Percentiles rank a stretch among this genome's conserved stretches.
Evolutionary conservation across 768 basidiomycete genomes (phyloP).

Genomic region (Chiua virens): DNA sequence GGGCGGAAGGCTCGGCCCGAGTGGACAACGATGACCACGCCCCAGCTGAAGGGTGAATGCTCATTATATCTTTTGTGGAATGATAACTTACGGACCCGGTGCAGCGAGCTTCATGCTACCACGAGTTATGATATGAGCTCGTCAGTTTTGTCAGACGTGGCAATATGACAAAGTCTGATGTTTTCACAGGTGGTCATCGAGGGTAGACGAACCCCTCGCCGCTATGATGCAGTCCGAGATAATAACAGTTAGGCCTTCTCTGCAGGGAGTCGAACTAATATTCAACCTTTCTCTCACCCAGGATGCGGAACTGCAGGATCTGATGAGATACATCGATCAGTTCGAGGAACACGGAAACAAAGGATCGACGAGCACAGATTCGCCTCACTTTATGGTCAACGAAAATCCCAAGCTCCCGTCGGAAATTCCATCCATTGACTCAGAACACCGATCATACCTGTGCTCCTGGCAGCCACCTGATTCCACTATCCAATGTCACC

Average conservation of each 20-base stretch:
- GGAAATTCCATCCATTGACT: not conserved
- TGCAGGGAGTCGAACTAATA: not conserved
- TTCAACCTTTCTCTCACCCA: not conserved
- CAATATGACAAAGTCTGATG: not conserved
- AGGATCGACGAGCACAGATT: not conserved
- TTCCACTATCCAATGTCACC: not conserved
- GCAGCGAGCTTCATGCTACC: not conserved
- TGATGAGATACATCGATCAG: not conserved
- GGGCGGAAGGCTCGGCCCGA: not conserved
- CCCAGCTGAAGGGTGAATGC: not conserved
- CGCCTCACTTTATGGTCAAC: not conserved
- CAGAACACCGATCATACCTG: not conserved
- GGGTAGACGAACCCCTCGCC: not conserved
- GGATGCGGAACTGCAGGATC: not conserved
- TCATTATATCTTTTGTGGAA: not conserved
- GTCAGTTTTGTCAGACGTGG: not conserved
- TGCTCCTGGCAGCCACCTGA: conserved; percentile 15
- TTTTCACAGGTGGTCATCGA: conserved; percentile 1
- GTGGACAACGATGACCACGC: not conserved
- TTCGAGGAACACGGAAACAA: not conserved
- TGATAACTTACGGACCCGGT: not conserved
- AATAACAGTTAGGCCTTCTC: not conserved
- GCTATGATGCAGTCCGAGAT: not conserved
- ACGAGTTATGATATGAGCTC: not conserved
- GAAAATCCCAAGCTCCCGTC: not conserved